Base-by-base conservation (phyloP, 441 rosid species). In the Geranium incanum region DNA sequence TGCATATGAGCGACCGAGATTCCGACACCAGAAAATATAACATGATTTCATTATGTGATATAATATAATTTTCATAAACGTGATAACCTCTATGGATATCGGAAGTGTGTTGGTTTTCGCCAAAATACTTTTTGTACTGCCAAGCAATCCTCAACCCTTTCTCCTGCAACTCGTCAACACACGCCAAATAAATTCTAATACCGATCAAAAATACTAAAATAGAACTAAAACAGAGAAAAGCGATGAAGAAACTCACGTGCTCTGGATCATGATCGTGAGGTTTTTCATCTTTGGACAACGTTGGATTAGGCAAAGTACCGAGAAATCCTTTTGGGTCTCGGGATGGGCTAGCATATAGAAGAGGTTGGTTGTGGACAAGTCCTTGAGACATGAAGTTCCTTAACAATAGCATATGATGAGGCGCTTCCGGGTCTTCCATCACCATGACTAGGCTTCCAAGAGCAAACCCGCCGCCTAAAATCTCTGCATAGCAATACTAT, bases 311-410 rank as follows among this genome's bases (percentile, higher is more conserved):
- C 81, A 94, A 85, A 79, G 97, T 94, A 70, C 95, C 99, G 71
- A 89, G 81, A 80, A 94, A 94, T 37, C 88, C 91, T 83, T 83
- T 83, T 0, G 97, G 97, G 71, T 90, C 90, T 75, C 83, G 88
- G 13, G 92, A 83, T 38, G 98, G 88, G 75, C 97, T 88, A 48
- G 91, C 90, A 73, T 90, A 94, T 71, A 92, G 86, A 78, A 94
- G 91, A 36, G 89, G 84, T 63, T 91, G 98, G 66, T 81, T 76
- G 60, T 86, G 95, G 75, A 89, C 89, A 81, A 94, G 91, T 67
- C 99, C 99, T 79, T 94, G 97, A 72, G 99, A 87, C 97, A 90
- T 94, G 74, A 92, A 92, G 78, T 89, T 94, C 79, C 97, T 86
- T 77, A 92, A 73, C 68, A 92, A 72, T 70, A 90, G 92, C 97